A percentile compares a stretch with the other conserved stretches of the same genome.
Conservation (phyloP, 768 basidiomycete species). For the Podaxis sp. region DNA sequence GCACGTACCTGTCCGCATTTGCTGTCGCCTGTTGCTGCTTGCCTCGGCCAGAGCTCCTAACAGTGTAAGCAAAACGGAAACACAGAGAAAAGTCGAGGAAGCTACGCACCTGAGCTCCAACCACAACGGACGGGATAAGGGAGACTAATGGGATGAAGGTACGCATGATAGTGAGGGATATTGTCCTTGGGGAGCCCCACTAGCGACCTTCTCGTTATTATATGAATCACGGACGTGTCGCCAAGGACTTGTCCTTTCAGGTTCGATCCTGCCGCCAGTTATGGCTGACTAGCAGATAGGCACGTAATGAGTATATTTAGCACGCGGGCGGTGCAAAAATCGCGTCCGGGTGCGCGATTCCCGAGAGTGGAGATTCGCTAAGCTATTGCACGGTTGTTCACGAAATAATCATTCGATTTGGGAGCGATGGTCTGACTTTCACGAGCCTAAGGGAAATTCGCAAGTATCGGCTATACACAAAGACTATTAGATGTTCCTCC, state of each 20-base stretch:
- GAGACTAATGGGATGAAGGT: background rate
- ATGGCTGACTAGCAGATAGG: background rate
- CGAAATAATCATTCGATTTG: too few species aligned
- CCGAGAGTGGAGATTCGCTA: background rate
- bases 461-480: background rate
- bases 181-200: background rate
- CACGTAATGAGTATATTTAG: background rate
- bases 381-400: background rate
- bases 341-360: background rate
- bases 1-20: slow-evolving; percentile 25
- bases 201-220: background rate
- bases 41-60: background rate
- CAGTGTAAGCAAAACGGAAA: background rate
- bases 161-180: background rate
- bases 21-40: slow-evolving; percentile 20
- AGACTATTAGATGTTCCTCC: slow-evolving; percentile 1
- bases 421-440: background rate
- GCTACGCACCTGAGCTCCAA: background rate
- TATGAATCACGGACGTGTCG: background rate
- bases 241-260: background rate
- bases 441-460: background rate
- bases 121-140: background rate
- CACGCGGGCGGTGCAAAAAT: background rate
- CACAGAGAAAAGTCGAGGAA: background rate
- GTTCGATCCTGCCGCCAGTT: background rate